Base-by-base conservation (phyloP, 2,329 filamentous ascomycete genomes). In the Colletotrichum euphorbiae region DNA sequence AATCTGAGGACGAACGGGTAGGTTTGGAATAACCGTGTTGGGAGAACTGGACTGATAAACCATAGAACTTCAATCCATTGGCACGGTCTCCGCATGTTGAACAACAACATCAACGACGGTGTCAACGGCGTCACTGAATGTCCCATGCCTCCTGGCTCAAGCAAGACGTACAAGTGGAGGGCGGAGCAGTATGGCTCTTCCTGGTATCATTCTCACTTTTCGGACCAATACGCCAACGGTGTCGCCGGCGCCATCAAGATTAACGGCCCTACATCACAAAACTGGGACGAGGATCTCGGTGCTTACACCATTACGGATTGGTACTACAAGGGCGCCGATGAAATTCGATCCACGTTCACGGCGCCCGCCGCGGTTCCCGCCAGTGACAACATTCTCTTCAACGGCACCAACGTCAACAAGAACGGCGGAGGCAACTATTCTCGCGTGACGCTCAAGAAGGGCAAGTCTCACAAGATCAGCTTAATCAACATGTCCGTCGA, bases 271-370 rank as follows among this genome's bases (percentile, higher is more conserved):
- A 69, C 71, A 13, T 71, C 71, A 11, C 48, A 48, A n/a, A 72
- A 72, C 54, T 91, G 90, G 71, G 89, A 92, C 69, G 81, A 85
- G 54, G 90, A 92, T 71, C 79, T 91, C 0, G 90, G 90, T 2
- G 57, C 69, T 3, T 81, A 86, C 13, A 80, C 84, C 6, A 77
- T 89, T 31, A 81, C 80, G 3, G 87, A 89, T 71, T 89, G 84
- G 80, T 86, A 85, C 75, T 80, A 84, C 58, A 67, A 72, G 62
- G 72, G 74, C 11, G 77, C 76, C 7, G 77, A 80, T 59, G 64
- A 75, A 55, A 72, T 74, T 28, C 70, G 50, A 50, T 71, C 19
- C 7, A 70, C 19, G 19, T 69, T 43, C 57, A 74, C 4, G 72
- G 77, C 19, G 2, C 62, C 58, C 11, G 69, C 67, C 8, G 28